Base-by-base conservation (phyloP, 805 yeast genomes). In the Cyberlindnera sargentensis region DNA sequence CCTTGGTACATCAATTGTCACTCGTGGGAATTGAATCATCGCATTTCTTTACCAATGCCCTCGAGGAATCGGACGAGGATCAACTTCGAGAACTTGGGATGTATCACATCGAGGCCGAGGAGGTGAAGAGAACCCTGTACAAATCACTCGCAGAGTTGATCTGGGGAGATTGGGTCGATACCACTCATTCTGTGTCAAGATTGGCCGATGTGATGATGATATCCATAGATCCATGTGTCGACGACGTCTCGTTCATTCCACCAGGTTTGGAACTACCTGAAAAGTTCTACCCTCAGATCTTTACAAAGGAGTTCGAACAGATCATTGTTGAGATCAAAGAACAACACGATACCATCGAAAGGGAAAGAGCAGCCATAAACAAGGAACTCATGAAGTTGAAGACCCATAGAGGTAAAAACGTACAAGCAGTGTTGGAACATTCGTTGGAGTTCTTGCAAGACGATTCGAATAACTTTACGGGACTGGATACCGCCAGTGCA, bases 231-330 rank as follows among this genome's bases (percentile, higher is more conserved):
- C 51, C 55, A 8, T 25, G 49, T 23, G 31, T 23, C 24, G 40
- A 38, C 10, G 47, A 46, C 8, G 15, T 9, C 4, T 10, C n/a
- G 28, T 34, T 30, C 8, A 36, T 40, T 3, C 35, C 53, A 1
- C 51, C 52, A 2, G 66, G 65, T 0, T 51, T 68, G 35, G 49
- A 53, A 8, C 28, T 69, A 11, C 51, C 54, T 2, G 63, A 62
- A 24, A 41, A 42, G 20, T 61, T 68, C 37, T 69, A 68, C 42
- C 73, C 74, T 0, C 72, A 70, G 42, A 53, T 70, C 2, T 70
- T 63, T 46, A 54, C 69, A 0, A 41, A 52, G 10, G 62, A 63
- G 15, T 58, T 58, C 37, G 47, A 31, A 24, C 34, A 35, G 0
- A 34, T 51, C 2, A 39, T 53, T 11, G 23, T 37, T 5, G 49